phyloP scores from a whole-genome alignment of 1,284 basidiomycete genomes.

The Erythrobasidium hasegawianum region DNA sequence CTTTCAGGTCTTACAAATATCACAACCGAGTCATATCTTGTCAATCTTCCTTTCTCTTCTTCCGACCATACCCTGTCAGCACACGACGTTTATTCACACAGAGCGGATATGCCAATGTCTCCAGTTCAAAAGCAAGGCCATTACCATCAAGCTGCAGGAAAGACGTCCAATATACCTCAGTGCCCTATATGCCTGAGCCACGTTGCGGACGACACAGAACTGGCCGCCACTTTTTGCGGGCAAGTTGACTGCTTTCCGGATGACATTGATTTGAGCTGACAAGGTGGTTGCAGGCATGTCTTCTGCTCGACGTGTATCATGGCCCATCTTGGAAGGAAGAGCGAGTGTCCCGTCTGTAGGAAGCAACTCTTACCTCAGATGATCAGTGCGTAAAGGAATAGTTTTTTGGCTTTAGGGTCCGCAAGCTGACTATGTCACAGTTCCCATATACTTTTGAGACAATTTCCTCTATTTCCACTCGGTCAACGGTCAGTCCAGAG shows the following conservation, averaged over 20 bases:
- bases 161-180: not conserved
- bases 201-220: conserved; percentile 10
- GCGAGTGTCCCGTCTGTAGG: conserved; percentile 16
- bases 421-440: not conserved
- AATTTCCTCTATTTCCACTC: not conserved
- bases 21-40: too few species aligned
- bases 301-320: conserved; percentile 28
- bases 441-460: conserved; percentile 23
- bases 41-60: too few species aligned
- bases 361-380: conserved; percentile 18
- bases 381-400: conserved; percentile 10
- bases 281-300: conserved; percentile 4
- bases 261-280: not conserved
- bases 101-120: not conserved
- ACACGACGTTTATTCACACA: not conserved
- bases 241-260: not conserved
- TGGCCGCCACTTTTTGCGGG: conserved; percentile 30
- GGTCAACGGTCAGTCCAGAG: too few species aligned
- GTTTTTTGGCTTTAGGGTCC: not conserved
- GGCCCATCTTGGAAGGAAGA: conserved; percentile 8
- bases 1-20: too few species aligned
- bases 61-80: too few species aligned
- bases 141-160: not conserved
- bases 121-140: not conserved
- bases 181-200: conserved; percentile 23